These are phyloP conservation scores for Fraxinus latifolia DNA, from an alignment of 305 asterid genomes.

Conservation along the genomic window DNA sequence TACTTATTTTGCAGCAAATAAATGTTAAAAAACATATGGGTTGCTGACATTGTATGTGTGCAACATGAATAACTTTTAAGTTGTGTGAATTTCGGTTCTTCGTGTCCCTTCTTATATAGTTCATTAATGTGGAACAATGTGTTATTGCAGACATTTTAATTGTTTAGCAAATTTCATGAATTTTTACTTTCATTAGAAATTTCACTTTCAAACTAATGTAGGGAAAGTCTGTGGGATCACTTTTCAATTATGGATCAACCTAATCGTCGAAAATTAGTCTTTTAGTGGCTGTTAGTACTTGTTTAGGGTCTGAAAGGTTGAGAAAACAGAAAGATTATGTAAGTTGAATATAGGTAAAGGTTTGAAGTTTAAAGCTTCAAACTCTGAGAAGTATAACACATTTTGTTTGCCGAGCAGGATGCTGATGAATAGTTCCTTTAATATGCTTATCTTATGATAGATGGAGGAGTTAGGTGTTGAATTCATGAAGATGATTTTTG, in stretches of 20 bases:
- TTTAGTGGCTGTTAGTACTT: neutral
- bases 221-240: neutral
- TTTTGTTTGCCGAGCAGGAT: neutral
- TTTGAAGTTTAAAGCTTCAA: neutral
- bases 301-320: neutral
- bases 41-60: neutral
- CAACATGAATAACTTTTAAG: neutral
- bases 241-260: neutral
- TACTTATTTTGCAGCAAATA: neutral
- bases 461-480: neutral
- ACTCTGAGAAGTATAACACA: neutral
- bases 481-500: neutral
- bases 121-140: neutral
- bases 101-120: neutral
- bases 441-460: neutral
- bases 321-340: neutral
- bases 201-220: neutral
- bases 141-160: neutral
- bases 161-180: neutral
- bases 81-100: neutral
- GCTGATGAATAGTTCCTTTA: neutral
- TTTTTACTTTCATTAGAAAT: neutral
- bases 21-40: neutral
- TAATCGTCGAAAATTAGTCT: neutral
- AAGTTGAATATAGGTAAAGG: neutral